phyloP scores from a whole-genome alignment of 2,329 filamentous ascomycete species.

The Pyricularia grisea region DNA sequence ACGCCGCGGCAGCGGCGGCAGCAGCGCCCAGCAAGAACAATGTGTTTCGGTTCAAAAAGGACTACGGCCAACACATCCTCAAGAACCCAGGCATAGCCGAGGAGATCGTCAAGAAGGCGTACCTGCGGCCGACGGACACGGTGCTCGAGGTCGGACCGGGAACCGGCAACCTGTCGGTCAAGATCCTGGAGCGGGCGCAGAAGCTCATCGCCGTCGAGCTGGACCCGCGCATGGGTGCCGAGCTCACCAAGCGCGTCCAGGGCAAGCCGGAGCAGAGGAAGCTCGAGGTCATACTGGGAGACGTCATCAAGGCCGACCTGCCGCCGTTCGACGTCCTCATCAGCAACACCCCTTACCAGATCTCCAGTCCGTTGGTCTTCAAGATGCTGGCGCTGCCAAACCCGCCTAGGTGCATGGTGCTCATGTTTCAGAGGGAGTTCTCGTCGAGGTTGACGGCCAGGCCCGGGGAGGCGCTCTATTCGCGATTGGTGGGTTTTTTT shows the following conservation, averaged over 20 bases:
- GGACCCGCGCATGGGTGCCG: conserved; percentile 93
- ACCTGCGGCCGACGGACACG: conserved; percentile 79
- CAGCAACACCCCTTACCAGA: conserved; percentile 68
- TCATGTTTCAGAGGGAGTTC: conserved; percentile 86
- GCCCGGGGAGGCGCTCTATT: conserved; percentile 83
- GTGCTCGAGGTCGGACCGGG: conserved; percentile 90
- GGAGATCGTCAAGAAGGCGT: conserved; percentile 67
- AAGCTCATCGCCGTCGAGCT: conserved; percentile 78
- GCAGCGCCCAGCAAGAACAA: conserved; percentile 50
- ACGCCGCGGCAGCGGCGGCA: conserved; percentile 5
- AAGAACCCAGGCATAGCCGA: conserved; percentile 38
- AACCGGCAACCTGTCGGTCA: conserved; percentile 75
- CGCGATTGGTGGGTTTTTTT: conserved; percentile 49
- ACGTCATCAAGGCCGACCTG: conserved; percentile 83
- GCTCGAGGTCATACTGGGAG: conserved; percentile 80
- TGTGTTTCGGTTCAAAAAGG: conserved; percentile 95
- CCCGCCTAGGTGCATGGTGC: conserved; percentile 60
- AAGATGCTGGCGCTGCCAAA: conserved; percentile 71
- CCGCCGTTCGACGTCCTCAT: conserved; percentile 59
- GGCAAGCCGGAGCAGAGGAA: conserved; percentile 76
- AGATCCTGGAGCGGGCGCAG: conserved; percentile 81
- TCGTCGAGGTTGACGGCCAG: conserved; percentile 82
- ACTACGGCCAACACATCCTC: conserved; percentile 80
- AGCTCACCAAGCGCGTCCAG: conserved; percentile 87
- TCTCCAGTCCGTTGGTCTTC: conserved; percentile 87